A percentile compares a stretch with the other conserved stretches of the same genome.
Conservation (phyloP, 192 early-diverging fungal genomes). For the Jimgerdemannia flammicorona region DNA sequence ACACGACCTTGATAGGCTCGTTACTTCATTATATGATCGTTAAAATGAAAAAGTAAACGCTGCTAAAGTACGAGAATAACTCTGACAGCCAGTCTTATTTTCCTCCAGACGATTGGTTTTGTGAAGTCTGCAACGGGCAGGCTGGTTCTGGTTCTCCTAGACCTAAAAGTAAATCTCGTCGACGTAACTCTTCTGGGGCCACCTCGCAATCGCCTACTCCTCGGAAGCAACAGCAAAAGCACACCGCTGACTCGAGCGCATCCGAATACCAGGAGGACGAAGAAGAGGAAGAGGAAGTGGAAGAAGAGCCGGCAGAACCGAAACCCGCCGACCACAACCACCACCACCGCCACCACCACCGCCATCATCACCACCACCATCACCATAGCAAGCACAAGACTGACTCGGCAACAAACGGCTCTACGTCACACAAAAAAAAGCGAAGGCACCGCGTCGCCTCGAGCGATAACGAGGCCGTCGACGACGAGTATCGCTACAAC, state of each 20-base stretch:
- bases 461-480: neutral
- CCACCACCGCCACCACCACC: neutral
- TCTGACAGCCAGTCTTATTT: neutral
- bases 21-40: neutral
- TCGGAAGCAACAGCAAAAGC: conserved; percentile 15
- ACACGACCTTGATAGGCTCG: too few species aligned
- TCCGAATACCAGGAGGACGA: conserved; percentile 1
- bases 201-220: conserved; percentile 18
- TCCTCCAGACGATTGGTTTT: conserved; percentile 38
- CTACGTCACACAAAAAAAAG: neutral
- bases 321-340: neutral
- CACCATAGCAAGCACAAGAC: neutral
- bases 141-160: conserved; percentile 7
- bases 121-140: conserved; percentile 27
- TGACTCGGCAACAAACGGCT: neutral
- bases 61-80: neutral
- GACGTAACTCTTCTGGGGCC: conserved; percentile 22
- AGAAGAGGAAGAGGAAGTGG: neutral
- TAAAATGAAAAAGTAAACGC: too few species aligned
- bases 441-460: conserved; percentile 3
- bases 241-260: conserved; percentile 5
- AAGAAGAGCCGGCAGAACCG: neutral
- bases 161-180: conserved; percentile 11
- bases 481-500: neutral
- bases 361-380: neutral